Percentiles rank a stretch among this genome's conserved stretches.
Evolutionary conservation across 257 asterid genomes (phyloP).

Genomic region (Prunella vulgaris): DNA sequence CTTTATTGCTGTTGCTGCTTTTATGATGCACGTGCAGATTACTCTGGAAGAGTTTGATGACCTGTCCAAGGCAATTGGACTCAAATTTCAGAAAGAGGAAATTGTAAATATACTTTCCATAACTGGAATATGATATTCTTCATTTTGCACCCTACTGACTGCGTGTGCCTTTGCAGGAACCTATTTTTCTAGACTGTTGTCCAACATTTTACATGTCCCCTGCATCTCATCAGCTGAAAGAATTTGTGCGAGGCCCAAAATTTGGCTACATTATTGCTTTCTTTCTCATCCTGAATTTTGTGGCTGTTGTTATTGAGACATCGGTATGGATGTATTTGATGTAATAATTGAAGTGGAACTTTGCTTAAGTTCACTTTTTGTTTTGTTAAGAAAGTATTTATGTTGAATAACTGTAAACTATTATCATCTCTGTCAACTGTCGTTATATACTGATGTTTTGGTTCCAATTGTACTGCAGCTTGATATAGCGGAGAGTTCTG

Average conservation of each 20-base stretch:
- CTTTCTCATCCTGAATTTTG: conserved; percentile 69
- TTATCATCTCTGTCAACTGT: conserved; percentile 1
- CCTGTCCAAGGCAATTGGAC: conserved; percentile 82
- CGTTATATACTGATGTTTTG: conserved; percentile 18
- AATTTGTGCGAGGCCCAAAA: conserved; percentile 58
- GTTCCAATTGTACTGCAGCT: conserved; percentile 53
- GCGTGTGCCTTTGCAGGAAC: conserved; percentile 50
- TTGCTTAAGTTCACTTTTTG: not conserved
- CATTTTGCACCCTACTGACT: conserved; percentile 19
- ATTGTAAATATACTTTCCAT: conserved; percentile 47
- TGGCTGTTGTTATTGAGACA: conserved; percentile 85
- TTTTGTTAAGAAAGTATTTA: not conserved
- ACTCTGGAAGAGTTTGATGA: conserved; percentile 83
- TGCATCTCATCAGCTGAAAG: conserved; percentile 61
- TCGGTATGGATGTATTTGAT: conserved; percentile 48
- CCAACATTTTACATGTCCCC: conserved; percentile 69
- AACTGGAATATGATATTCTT: conserved; percentile 9
- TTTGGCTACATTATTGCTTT: conserved; percentile 61
- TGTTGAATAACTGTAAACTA: conserved; percentile 16
- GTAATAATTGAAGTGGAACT: conserved; percentile 11
- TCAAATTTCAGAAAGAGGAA: conserved; percentile 91
- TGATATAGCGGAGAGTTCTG: conserved; percentile 76
- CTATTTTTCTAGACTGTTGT: conserved; percentile 57
- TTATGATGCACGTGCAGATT: conserved; percentile 50
- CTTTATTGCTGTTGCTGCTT: conserved; percentile 9